Evolutionary conservation across 164 flowering plant species (phyloP).

Genomic region (Kingdonia uniflora): DNA sequence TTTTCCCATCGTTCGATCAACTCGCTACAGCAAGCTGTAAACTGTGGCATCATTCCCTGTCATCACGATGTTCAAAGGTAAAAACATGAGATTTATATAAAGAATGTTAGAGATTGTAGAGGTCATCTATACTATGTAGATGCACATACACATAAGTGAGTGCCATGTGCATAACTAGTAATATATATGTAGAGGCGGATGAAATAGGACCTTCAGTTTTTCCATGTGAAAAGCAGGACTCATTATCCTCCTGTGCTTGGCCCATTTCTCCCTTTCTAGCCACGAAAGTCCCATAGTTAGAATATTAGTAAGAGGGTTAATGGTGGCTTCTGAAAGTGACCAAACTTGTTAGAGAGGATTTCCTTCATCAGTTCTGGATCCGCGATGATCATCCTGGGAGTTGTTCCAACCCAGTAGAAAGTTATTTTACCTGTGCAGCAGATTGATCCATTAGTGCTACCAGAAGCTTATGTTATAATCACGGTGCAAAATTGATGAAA

Average conservation of each 20-base stretch:
- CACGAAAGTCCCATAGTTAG: conserved; percentile 23
- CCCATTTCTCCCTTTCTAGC: conserved; percentile 37
- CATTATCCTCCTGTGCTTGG: conserved; percentile 25
- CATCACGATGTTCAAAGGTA: no score
- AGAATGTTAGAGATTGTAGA: no score
- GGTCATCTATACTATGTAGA: no score
- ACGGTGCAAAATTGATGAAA: neutral
- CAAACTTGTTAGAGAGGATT: conserved; percentile 22
- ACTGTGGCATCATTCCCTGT: conserved; percentile 37
- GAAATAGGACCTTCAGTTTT: conserved; percentile 47
- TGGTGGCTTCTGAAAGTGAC: conserved; percentile 31
- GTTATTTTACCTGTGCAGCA: conserved; percentile 25
- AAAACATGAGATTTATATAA: no score
- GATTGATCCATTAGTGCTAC: neutral
- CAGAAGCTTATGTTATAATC: neutral
- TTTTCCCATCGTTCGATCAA: conserved; percentile 32
- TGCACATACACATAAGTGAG: no score
- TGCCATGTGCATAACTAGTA: no score
- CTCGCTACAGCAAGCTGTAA: conserved; percentile 18
- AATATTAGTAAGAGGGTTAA: conserved; percentile 18
- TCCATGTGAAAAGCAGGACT: conserved; percentile 38
- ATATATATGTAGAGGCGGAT: no score
- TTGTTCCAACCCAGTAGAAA: conserved; percentile 26
- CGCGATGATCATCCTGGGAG: conserved; percentile 28
- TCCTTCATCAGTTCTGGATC: conserved; percentile 34